Percentiles rank a stretch among this genome's conserved stretches.
phyloP scores from a whole-genome alignment of 2,329 filamentous ascomycete species.

The Ascochyta koolunga region DNA sequence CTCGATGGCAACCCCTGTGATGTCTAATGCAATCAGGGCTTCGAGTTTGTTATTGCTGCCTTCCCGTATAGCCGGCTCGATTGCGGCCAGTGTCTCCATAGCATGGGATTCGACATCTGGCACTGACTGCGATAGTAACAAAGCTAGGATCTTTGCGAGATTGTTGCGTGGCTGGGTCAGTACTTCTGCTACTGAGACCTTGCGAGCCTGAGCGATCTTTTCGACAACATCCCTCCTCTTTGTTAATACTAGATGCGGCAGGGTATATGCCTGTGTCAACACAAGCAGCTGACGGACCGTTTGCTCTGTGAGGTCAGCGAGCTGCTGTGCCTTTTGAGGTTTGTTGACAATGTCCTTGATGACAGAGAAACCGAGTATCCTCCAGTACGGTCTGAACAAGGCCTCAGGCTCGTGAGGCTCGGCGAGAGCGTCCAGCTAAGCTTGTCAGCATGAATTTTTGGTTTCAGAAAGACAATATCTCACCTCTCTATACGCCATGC shows the following conservation, averaged over 20 bases:
- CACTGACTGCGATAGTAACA: constrained; percentile 65
- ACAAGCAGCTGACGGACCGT: constrained; percentile 76
- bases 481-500: constrained; percentile 82
- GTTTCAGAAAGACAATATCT: not conserved
- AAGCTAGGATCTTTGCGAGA: constrained; percentile 63
- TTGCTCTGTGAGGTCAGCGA: constrained; percentile 82
- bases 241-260: constrained; percentile 84
- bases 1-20: constrained; percentile 77
- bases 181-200: constrained; percentile 63
- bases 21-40: constrained; percentile 74
- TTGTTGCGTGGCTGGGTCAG: constrained; percentile 63
- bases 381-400: constrained; percentile 88
- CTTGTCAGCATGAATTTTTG: constrained; percentile 1
- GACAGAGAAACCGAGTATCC: constrained; percentile 78
- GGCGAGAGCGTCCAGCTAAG: constrained; percentile 72
- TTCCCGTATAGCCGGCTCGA: constrained; percentile 73
- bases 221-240: constrained; percentile 79
- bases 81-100: constrained; percentile 70
- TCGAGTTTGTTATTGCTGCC: constrained; percentile 63
- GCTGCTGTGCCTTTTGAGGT: constrained; percentile 79
- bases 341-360: constrained; percentile 80
- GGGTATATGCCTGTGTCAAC: constrained; percentile 77
- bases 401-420: constrained; percentile 67
- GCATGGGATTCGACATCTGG: constrained; percentile 70
- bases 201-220: constrained; percentile 75